Conservation (phyloP, 306 rosid genomes). For the Medicago arabica region DNA sequence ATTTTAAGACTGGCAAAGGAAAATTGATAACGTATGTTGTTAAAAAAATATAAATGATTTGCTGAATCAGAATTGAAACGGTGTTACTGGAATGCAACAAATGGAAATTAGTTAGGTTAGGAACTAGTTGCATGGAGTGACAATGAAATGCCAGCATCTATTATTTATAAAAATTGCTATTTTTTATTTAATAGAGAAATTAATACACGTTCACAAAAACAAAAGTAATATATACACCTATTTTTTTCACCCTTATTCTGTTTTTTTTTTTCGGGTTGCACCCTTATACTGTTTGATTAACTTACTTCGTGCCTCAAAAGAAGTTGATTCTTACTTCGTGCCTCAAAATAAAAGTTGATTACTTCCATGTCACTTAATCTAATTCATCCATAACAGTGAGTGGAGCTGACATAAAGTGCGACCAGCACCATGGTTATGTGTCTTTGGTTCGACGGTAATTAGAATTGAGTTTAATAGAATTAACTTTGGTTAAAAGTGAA, state of each 20-base stretch:
- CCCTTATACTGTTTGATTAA: no score
- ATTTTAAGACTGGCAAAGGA: not conserved
- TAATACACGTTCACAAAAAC: no score
- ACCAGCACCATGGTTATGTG: no score
- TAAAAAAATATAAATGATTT: constrained; percentile 9
- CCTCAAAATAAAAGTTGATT: not conserved
- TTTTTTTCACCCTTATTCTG: no score
- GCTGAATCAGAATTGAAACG: constrained; percentile 14
- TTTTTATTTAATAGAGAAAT: not conserved
- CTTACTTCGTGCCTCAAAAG: no score
- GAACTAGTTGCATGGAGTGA: not conserved
- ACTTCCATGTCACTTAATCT: constrained; percentile 40
- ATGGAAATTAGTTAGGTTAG: constrained; percentile 1
- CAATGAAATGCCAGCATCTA: constrained; percentile 42
- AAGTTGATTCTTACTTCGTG: no score
- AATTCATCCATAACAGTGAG: not conserved
- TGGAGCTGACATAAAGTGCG: not conserved
- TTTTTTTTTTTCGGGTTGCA: no score
- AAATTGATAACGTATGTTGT: not conserved
- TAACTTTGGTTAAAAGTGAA: no score
- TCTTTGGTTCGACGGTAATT: no score
- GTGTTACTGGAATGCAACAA: constrained; percentile 8
- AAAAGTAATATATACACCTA: no score
- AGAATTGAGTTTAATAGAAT: no score
- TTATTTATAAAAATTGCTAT: not conserved